These are phyloP conservation scores for Sporothrix euskadiensis DNA, from an alignment of 2,329 filamentous ascomycete species.

Conservation along the genomic window DNA sequence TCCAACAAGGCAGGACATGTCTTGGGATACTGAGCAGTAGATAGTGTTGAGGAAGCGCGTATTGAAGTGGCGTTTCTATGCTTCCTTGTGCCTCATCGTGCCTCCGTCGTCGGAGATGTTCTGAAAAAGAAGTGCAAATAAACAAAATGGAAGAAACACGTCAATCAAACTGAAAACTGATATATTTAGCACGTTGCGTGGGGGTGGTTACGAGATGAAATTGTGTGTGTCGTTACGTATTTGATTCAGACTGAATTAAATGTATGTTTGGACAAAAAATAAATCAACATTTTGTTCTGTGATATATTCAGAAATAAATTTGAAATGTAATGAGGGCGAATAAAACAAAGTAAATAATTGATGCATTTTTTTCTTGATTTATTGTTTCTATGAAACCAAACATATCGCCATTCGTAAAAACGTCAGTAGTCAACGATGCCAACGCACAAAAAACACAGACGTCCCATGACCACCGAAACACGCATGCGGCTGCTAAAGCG, in stretches of 20 bases:
- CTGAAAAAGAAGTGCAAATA: neutral
- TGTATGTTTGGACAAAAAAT: neutral
- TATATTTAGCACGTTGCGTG: neutral
- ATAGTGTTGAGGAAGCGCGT: no score
- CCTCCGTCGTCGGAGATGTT: neutral
- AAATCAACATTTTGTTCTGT: neutral
- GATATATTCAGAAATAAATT: neutral
- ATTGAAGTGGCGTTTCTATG: neutral
- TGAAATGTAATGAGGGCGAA: neutral
- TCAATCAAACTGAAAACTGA: neutral
- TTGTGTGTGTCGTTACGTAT: neutral
- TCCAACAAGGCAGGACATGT: neutral
- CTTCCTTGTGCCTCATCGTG: neutral
- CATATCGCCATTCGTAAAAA: neutral
- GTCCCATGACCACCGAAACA: conserved; percentile 4
- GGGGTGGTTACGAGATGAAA: neutral
- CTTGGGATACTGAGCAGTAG: neutral
- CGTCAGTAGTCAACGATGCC: neutral
- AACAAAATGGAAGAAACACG: neutral
- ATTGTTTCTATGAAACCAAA: no score
- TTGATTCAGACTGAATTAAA: neutral
- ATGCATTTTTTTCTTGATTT: neutral
- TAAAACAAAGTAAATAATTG: neutral
- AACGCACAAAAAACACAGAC: neutral
- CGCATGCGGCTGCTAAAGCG: neutral